Conservation (phyloP, 208 protist species). For the Acanthamoeba triangularis region DNA sequence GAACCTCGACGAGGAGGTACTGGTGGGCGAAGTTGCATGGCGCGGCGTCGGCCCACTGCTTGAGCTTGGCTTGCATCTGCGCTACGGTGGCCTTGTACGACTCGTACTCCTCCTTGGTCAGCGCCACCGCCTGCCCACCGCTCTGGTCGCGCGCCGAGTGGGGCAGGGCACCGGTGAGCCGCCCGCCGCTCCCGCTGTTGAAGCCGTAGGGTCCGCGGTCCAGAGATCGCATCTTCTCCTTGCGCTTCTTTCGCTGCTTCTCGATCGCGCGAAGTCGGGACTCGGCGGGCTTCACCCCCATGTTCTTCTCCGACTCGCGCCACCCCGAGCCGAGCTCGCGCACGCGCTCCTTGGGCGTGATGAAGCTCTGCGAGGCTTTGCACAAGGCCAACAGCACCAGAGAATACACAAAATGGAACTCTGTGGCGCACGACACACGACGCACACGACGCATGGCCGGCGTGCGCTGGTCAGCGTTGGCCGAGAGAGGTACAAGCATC, state of each 20-base stretch:
- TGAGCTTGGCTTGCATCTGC: constrained; percentile 39
- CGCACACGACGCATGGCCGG: not conserved
- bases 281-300: not conserved
- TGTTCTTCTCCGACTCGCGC: constrained; percentile 13
- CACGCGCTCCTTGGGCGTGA: constrained; percentile 48
- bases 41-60: constrained; percentile 41
- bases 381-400: constrained; percentile 42
- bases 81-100: not conserved
- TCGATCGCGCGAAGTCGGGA: not conserved
- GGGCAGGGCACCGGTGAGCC: not conserved
- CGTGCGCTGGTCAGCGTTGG: too few relatives aligned
- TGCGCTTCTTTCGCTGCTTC: constrained; percentile 36
- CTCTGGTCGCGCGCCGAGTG: not conserved
- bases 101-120: constrained; percentile 30
- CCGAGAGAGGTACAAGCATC: too few relatives aligned
- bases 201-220: not conserved
- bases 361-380: constrained; percentile 7
- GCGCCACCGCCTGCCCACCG: not conserved
- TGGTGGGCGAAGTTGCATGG: constrained; percentile 38
- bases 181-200: not conserved
- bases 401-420: constrained; percentile 63
- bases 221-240: not conserved
- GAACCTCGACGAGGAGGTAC: constrained; percentile 50
- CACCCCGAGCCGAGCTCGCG: constrained; percentile 44
- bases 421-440: not conserved